Evolutionary conservation across 148 eudicot genomes (phyloP).

Genomic region (Arctostaphylos glauca): DNA sequence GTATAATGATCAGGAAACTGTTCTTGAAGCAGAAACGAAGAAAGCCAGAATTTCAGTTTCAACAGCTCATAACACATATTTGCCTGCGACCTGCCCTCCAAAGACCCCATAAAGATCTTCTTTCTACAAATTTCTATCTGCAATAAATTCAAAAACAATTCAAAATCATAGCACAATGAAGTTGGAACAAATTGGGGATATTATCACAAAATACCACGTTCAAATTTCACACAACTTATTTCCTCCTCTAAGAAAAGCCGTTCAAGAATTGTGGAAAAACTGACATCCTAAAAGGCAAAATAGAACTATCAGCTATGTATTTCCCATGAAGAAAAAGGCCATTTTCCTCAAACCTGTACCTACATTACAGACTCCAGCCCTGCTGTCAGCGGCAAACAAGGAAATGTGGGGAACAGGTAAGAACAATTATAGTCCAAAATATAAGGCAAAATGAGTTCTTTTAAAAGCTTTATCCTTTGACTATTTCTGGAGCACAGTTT

Average conservation of each 20-base stretch:
- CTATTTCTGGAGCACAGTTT: not conserved
- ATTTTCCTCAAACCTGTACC: not conserved
- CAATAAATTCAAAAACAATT: slow-evolving; percentile 11
- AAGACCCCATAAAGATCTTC: slow-evolving; percentile 55
- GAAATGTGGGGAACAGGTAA: not conserved
- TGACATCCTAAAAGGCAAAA: not conserved
- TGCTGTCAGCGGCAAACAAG: not conserved
- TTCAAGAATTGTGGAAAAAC: not conserved
- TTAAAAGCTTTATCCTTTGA: not conserved
- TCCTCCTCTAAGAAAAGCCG: not conserved
- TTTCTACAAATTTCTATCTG: slow-evolving; percentile 64
- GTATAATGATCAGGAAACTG: slow-evolving; percentile 55
- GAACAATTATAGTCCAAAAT: not conserved
- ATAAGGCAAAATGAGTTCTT: not conserved
- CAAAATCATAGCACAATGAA: slow-evolving; percentile 2
- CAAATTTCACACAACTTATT: not conserved
- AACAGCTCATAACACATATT: slow-evolving; percentile 43
- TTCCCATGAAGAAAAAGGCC: not conserved
- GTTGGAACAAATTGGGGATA: not conserved
- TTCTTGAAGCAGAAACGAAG: slow-evolving; percentile 50
- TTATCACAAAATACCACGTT: not conserved
- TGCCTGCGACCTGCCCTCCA: slow-evolving; percentile 44
- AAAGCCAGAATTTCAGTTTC: slow-evolving; percentile 63
- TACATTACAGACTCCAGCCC: not conserved
- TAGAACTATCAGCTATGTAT: not conserved